Base-by-base conservation (phyloP, 371 early-diverging fungal genomes). In the Mortierella polycephala region DNA sequence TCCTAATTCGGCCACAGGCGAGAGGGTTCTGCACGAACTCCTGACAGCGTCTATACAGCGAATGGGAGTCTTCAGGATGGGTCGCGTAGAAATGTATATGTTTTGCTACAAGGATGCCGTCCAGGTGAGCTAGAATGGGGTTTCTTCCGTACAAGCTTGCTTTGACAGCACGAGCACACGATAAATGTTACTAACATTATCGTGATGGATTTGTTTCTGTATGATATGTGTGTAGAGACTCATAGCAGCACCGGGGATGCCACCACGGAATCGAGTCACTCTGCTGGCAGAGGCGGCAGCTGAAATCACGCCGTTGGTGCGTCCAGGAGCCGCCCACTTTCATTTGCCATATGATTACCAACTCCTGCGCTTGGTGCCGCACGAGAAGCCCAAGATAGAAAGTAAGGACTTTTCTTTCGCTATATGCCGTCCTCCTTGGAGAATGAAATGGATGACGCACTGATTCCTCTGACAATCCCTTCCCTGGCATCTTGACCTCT, bases 281-380 rank as follows among this genome's bases (percentile, higher is more conserved):
- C 20, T 79, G 1, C 1, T 62, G 13, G 61, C 69, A 20, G 79
- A 79, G 46, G 73, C 67, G 45, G 69, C 79, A 20, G 69, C 64
- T 14, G 69, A 65, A n/a, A 57, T 79, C 20, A 73, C 65, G 9
- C 58, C 65, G 0, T 1, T 79, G 16, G 45, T 62, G 68, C 53
- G 51, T 12, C 73, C 79, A 7, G 79, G 69, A 30, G 8, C 40
- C 4, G 12, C 30, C 6, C 56, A 69, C 47, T 73, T 79, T 51
- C 51, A 73, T 49, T 41, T 69, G 10, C 79, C 73, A 11, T 66
- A 66, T n/a, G 77, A 76, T 10, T 88, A 89, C 55, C 76, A 84
- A 39, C 80, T 89, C 13, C 60, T 87, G 10, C 80, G 79, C 21
- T 56, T 88, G 18, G 72, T 81, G 1, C 89, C 89, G 5, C 77